Evolutionary conservation across 805 yeast species (phyloP), one percentile per base, ranked within the genome.

Genomic region (Saccharomyces paradoxus): DNA sequence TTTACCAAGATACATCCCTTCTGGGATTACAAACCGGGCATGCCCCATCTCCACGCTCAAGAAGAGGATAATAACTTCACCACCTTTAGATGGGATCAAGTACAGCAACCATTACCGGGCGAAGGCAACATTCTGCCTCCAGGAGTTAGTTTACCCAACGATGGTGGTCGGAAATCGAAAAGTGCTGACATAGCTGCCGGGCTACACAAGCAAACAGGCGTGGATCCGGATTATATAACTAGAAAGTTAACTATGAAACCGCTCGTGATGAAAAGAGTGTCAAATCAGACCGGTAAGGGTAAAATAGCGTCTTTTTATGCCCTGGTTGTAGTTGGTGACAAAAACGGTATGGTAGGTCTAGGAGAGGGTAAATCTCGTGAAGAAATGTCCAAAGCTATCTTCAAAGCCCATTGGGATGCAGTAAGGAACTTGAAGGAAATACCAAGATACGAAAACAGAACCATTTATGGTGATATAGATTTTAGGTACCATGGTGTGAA

Each of bases 281-380:
- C 90, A 53, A 89, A 89, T 68, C 96, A 89, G 77, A 92, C 97
- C 1, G 83, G 89, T 44, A 88, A 89, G 76, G 97, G 97, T 69
- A 90, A 89, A 69, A 88, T 88, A 60, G 82, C 86, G 51, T 81
- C 89, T 44, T 85, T 82, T 69, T 92, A 87, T 71, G 86, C 90
- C 0, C 71, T 94, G 58, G 92, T 90, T 13, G 87, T 90, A 41
- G 97, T 87, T 14, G 99, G 99, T 50, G 96, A 94, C 71, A 80
- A 84, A 53, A 87, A 88, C 60, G 99, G 99, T 59, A 87, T 89
- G 86, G 77, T 94, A 56, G 98, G 98, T 41, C 76, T 91, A 50
- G 99, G 98, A 50, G 96, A 90, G 71, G 99, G 98, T 58, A 89
- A 88, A 67, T 92, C 94, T 57, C 77, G 89, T 61, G 84, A 81